Evolutionary conservation across 352 stramenopile genomes (phyloP), one percentile per base, ranked within the genome.

Genomic region (Globisporangium acanthophoron): DNA sequence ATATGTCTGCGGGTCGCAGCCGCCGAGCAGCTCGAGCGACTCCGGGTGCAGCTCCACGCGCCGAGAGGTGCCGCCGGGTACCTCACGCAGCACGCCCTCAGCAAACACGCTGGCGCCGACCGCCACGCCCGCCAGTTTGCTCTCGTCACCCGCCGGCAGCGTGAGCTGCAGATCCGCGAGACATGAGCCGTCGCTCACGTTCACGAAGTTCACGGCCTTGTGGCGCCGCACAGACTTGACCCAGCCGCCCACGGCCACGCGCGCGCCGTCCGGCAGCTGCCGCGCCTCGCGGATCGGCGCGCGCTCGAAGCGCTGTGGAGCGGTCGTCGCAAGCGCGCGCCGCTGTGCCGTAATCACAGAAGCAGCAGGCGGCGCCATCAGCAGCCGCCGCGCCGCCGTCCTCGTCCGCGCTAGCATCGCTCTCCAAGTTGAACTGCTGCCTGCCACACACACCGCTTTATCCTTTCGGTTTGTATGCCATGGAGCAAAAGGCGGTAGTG

Each of bases 131-230:
- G 81, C 81, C 49, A 98, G 78, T 66, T 92, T 82, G 6, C 29
- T 52, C 8, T 58, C 51, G 5, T 64, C 56, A 55, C 85, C 72
- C 35, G 87, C 76, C 5, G 76, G 68, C 29, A 97, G 59, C 31
- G 96, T 95, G 67, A 94, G 89, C 70, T 98, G 95, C 67, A 98
- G 87, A 56, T 95, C 92, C 11, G 76, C 70, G 55, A 98, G 81
- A 65, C 84, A 96, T 46, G 87, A 97, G 48, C 94, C 94, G 73
- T 98, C 95, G 73, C 98, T 98, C 46, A 99, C 82, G 70, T 98
- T 96, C 35, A 99, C 79, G 74, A 99, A 99, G 46, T 81, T 96
- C 53, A 99, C 82, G 31, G 87, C 97, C 72, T 99, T 99, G 82
- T 99, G 96, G 58, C 97, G 97, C 61, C 96, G 85, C 33, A 98